Base-by-base conservation (phyloP, 192 early-diverging fungal genomes). In the Entophlyctis luteolus region DNA sequence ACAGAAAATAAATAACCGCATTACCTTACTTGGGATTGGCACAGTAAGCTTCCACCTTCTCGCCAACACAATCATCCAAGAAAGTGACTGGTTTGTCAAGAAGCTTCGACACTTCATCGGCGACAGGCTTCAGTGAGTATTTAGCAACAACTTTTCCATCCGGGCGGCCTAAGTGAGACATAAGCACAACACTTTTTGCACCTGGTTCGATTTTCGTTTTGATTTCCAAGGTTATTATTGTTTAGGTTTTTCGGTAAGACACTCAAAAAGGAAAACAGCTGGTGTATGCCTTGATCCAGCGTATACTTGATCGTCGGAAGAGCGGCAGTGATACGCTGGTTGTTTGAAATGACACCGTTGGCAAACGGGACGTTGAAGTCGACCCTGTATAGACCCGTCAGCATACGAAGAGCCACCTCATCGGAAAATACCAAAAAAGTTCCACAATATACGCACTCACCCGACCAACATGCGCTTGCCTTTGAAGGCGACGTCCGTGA, bases 341-440 rank as follows among this genome's bases (percentile, higher is more conserved):
- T 95, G 89, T 97, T 97, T 62, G 93, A 89, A 75, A 99, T 97
- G 72, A 87, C 87, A 67, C 87, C 89, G 37, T 91, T 83, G 70
- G 90, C 88, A 67, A 96, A 90, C 48, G 96, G 96, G n/a, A 99
- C 96, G 78, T 99, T 99, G 77, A 99, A 99, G 87, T 99, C 95
- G 35, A 97, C 95, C 49, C 91, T 93, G 73, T n/a, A n/a, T n/a
- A n/a, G n/a, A n/a, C n/a, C n/a, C n/a, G n/a, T n/a, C n/a, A n/a
- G n/a, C n/a, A n/a, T n/a, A n/a, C n/a, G n/a, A n/a, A n/a, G n/a
- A n/a, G n/a, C n/a, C n/a, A n/a, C n/a, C n/a, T n/a, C n/a, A n/a
- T n/a, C n/a, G n/a, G n/a, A n/a, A n/a, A n/a, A n/a, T n/a, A n/a
- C n/a, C n/a, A n/a, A n/a, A n/a, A n/a, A n/a, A n/a, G n/a, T n/a